Conservation (phyloP, 352 stramenopile genomes). For the Pythium grandisporangium region DNA sequence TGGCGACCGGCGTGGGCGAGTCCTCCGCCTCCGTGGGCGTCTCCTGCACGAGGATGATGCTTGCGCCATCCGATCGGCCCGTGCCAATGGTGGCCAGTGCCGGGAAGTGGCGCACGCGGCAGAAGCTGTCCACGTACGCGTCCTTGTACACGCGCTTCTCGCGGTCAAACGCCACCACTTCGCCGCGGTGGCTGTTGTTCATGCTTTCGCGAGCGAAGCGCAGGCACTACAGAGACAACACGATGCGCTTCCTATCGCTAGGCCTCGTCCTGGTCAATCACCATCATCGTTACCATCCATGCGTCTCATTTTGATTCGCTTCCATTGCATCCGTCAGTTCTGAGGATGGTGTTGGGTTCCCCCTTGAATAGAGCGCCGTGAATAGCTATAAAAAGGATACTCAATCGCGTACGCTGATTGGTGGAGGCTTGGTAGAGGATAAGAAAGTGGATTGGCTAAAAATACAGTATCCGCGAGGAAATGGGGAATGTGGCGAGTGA, state of each 20-base stretch:
- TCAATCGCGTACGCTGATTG: constrained; percentile 2
- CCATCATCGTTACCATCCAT: too few relatives aligned
- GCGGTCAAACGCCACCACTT: constrained; percentile 50
- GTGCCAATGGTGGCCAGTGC: constrained; percentile 41
- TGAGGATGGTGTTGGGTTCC: too few relatives aligned
- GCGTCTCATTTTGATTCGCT: constrained; percentile 3
- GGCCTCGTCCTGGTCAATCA: not conserved
- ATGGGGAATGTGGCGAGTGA: too few relatives aligned
- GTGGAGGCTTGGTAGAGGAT: too few relatives aligned
- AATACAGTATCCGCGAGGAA: not conserved
- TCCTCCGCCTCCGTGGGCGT: not conserved
- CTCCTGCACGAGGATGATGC: constrained; percentile 65
- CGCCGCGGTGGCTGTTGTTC: constrained; percentile 38
- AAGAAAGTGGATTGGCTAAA: constrained; percentile 3
- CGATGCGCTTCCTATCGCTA: not conserved
- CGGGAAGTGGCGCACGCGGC: constrained; percentile 66
- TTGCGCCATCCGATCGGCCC: constrained; percentile 32
- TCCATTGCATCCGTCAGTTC: constrained; percentile 4
- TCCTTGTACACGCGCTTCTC: constrained; percentile 76
- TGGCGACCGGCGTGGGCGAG: not conserved
- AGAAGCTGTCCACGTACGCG: constrained; percentile 62
- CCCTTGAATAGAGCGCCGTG: constrained; percentile 2
- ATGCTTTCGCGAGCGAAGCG: too few relatives aligned
- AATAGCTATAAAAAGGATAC: constrained; percentile 3
- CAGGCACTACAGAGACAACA: not conserved